A percentile compares a stretch with the other conserved stretches of the same genome.
Evolutionary conservation across 768 basidiomycete genomes (phyloP).

Genomic region (Pleurotus citrinopileatus): DNA sequence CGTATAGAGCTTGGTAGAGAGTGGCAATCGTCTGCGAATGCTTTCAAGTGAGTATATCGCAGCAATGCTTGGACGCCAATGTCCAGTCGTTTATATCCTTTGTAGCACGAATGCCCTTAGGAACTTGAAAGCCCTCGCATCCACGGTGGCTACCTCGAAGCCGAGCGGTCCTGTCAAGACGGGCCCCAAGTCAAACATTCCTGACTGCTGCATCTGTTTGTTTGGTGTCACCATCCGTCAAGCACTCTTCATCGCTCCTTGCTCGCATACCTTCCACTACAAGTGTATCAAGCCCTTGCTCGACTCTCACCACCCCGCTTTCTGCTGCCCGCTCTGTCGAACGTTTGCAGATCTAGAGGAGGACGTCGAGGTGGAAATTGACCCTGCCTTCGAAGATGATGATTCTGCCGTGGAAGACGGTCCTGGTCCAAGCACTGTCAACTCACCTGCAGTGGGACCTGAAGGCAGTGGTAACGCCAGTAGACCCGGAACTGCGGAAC

Average conservation of each 20-base stretch:
- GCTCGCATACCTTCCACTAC: constrained; percentile 95
- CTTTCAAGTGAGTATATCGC: constrained; percentile 71
- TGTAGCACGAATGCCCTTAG: constrained; percentile 65
- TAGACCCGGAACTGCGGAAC: constrained; percentile 19
- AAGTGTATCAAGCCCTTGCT: constrained; percentile 95
- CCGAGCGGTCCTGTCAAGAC: constrained; percentile 14
- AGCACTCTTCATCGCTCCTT: constrained; percentile 96
- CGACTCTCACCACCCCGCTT: constrained; percentile 86
- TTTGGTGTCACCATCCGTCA: constrained; percentile 93
- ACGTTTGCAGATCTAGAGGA: constrained; percentile 95
- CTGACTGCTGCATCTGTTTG: constrained; percentile 92
- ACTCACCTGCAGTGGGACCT: constrained; percentile 2
- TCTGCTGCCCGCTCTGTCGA: constrained; percentile 92
- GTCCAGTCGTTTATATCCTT: constrained; percentile 14
- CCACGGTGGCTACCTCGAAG: constrained; percentile 23
- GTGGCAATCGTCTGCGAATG: constrained; percentile 87
- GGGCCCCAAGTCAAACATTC: constrained; percentile 43
- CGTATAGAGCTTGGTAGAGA: constrained; percentile 84
- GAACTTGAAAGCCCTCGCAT: constrained; percentile 73
- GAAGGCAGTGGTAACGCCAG: constrained; percentile 14
- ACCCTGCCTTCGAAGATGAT: constrained; percentile 13
- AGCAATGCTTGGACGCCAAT: neutral
- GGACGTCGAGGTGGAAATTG: constrained; percentile 72
- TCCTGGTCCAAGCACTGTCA: constrained; percentile 1
- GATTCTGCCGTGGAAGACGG: neutral